A percentile compares a stretch with the other conserved stretches of the same genome.
These are phyloP conservation scores for Neoboletus magnificus DNA, from an alignment of 768 basidiomycete species.

Conservation along the genomic window DNA sequence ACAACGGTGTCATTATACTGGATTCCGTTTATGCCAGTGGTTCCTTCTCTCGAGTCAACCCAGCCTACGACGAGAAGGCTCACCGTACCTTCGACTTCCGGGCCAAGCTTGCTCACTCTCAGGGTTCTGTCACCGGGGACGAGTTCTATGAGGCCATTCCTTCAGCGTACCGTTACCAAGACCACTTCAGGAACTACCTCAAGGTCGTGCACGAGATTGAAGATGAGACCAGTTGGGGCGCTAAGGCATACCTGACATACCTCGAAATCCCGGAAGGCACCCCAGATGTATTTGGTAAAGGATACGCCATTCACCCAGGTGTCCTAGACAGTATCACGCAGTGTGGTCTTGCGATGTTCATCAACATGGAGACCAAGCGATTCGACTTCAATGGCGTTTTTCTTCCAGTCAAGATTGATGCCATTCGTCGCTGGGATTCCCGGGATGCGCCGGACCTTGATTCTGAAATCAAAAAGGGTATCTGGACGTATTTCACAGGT, in stretches of 20 bases:
- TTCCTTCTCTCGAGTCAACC: slow-evolving; percentile 25
- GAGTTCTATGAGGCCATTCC: slow-evolving; percentile 20
- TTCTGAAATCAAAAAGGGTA: slow-evolving; percentile 26
- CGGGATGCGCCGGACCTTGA: slow-evolving; percentile 22
- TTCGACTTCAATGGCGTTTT: slow-evolving; percentile 33
- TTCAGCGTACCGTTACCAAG: slow-evolving; percentile 19
- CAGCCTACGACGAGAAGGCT: slow-evolving; percentile 21
- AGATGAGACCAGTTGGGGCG: slow-evolving; percentile 26
- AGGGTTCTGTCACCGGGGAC: slow-evolving; percentile 15
- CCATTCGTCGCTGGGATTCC: slow-evolving; percentile 31
- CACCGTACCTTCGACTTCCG: slow-evolving; percentile 25
- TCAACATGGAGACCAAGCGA: slow-evolving; percentile 28
- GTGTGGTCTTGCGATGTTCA: slow-evolving; percentile 31
- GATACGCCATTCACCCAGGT: slow-evolving; percentile 33
- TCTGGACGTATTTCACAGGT: slow-evolving; percentile 30
- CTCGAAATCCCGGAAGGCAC: slow-evolving; percentile 21
- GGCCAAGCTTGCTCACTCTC: slow-evolving; percentile 18
- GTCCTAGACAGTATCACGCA: slow-evolving; percentile 33
- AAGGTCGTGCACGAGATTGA: slow-evolving; percentile 27
- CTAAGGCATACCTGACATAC: slow-evolving; percentile 27
- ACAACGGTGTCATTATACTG: slow-evolving; percentile 23
- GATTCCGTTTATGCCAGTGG: slow-evolving; percentile 32
- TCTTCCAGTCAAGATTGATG: slow-evolving; percentile 31
- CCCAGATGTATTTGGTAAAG: slow-evolving; percentile 28
- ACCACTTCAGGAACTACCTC: slow-evolving; percentile 28